These are phyloP conservation scores for Kluyveromyces siamensis DNA, from an alignment of 805 yeast genomes.

Conservation along the genomic window DNA sequence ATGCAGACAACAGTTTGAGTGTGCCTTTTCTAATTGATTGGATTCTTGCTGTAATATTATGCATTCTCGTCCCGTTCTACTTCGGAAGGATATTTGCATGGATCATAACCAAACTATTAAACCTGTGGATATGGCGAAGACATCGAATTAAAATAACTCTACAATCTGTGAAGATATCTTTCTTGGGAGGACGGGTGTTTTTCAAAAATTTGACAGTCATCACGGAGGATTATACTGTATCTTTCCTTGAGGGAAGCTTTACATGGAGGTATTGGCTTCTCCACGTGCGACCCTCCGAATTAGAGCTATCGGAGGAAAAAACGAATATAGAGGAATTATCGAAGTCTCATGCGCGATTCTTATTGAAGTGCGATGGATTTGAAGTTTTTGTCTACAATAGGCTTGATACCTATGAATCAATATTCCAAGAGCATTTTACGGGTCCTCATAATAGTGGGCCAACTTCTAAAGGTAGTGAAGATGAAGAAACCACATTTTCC, in stretches of 20 bases:
- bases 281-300: slow-evolving; percentile 27
- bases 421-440: slow-evolving; percentile 14
- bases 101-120: slow-evolving; percentile 40
- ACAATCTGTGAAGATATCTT: slow-evolving; percentile 67
- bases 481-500: background rate
- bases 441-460: slow-evolving; percentile 9
- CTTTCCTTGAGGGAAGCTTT: slow-evolving; percentile 60
- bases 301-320: slow-evolving; percentile 8
- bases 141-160: slow-evolving; percentile 49
- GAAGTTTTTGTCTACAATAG: slow-evolving; percentile 82
- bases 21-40: slow-evolving; percentile 85
- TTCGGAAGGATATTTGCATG: slow-evolving; percentile 66
- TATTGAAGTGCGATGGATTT: slow-evolving; percentile 59
- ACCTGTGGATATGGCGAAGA: slow-evolving; percentile 56
- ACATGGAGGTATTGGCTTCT: slow-evolving; percentile 91
- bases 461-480: slow-evolving; percentile 3
- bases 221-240: slow-evolving; percentile 63
- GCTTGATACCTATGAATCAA: slow-evolving; percentile 58
- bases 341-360: slow-evolving; percentile 46
- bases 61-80: slow-evolving; percentile 62
- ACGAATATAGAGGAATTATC: slow-evolving; percentile 31
- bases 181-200: slow-evolving; percentile 74
- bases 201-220: slow-evolving; percentile 67
- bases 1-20: slow-evolving; percentile 28
- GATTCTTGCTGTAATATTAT: slow-evolving; percentile 56